Percentiles rank a stretch among this genome's conserved stretches.
Conservation (phyloP, 495 filamentous ascomycete genomes). For the Xylaria sp. region DNA sequence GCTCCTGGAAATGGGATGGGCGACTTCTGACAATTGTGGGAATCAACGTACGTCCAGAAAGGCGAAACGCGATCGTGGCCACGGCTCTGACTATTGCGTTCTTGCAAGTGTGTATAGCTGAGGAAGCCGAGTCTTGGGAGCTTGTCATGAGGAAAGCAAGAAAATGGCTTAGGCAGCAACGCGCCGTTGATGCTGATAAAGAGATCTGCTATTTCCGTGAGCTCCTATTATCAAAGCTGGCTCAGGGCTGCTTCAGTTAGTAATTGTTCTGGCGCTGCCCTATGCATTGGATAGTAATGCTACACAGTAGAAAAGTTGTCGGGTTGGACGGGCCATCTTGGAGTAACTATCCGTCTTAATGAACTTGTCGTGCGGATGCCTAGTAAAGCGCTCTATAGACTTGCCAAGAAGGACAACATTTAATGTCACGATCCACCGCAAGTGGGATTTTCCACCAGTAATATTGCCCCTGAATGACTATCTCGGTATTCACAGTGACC, state of each 20-base stretch:
- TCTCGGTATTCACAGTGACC: neutral
- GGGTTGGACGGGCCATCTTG: neutral
- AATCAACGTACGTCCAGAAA: neutral
- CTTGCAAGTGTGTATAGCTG: neutral
- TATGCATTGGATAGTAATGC: neutral
- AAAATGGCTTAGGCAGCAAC: conserved; percentile 36
- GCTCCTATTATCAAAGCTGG: neutral
- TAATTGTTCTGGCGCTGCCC: neutral
- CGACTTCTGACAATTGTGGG: neutral
- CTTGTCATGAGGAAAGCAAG: conserved; percentile 46
- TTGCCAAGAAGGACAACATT: conserved; percentile 14
- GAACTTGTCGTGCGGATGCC: conserved; percentile 3
- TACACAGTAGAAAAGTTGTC: neutral
- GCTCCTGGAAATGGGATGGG: conserved; percentile 11
- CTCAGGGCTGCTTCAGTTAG: neutral
- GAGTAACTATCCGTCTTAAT: neutral
- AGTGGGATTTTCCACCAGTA: conserved; percentile 27
- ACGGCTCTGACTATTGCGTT: conserved; percentile 13
- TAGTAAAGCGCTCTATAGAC: neutral
- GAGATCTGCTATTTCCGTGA: conserved; percentile 8
- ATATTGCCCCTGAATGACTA: neutral
- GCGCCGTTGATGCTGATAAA: neutral
- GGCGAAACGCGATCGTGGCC: neutral
- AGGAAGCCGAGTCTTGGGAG: conserved; percentile 24
- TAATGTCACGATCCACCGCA: conserved; percentile 6